Base-by-base conservation (phyloP, 1,284 basidiomycete species). In the Coniferiporia sulphurascens region DNA sequence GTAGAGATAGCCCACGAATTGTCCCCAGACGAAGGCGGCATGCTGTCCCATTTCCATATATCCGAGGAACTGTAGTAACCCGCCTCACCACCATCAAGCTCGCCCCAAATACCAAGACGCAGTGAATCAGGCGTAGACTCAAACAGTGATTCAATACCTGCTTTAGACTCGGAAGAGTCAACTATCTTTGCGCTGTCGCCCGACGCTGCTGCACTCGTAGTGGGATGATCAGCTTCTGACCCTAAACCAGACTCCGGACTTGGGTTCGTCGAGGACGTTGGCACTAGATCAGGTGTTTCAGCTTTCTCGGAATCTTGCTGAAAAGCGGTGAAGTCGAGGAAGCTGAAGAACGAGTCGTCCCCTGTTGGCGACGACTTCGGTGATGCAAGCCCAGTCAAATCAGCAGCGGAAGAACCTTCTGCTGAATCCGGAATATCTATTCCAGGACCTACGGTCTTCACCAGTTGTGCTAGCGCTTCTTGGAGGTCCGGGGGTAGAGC, bases 31-130 rank as follows among this genome's bases (percentile, higher is more conserved):
- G 58, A 45, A 35, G 58, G 48, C 34, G 78, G 72, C 85, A 89
- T 87, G 62, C 78, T 77, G 59, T 89, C 87, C 83, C 84, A 91
- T 73, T 87, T 90, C 84, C 84, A 91, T 55, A 78, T 77, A 56
- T 74, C 77, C 38, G 77, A 64, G 62, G 65, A 62, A 58, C 85
- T 82, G 71, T 82, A 89, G 69, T 86, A 89, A 57, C 83, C 77
- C 22, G 83, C 80, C 74, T 89, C 87, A 51, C 87, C 87, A 48
- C 86, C 87, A 65, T 89, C 87, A 49, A 91, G 83, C 68, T 87
- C 86, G 67, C 82, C 82, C 76, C 82, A 83, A 56, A 79, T 71
- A 49, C 84, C 83, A 36, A 86, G 72, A 49, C 82, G 78, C 60
- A 87, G 73, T 45, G 78, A 72, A 68, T 88, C 85, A n/a, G 55